Base-by-base conservation (phyloP, 768 basidiomycete genomes). In the Pulveroboletus sp. region DNA sequence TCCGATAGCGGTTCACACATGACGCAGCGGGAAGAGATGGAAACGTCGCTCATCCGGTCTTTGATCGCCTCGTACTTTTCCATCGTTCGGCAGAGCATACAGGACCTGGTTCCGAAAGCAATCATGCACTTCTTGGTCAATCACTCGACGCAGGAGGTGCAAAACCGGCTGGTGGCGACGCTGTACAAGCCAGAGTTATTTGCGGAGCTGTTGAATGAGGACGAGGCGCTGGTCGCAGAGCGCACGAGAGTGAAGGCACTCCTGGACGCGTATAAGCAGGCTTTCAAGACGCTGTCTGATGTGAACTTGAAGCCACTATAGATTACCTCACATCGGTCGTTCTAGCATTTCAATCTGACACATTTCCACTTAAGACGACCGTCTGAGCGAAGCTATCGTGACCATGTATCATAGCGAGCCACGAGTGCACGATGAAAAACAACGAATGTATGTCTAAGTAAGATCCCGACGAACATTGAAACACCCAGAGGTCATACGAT, bases 81-180 rank as follows among this genome's bases (percentile, higher is more conserved):
- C 51, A 98, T 99, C 63, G 89, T 94, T 20, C 86, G 96, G 36
- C 94, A 98, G 69, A 91, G 86, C 64, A 96, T 99, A 55, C 92
- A 97, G 58, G 96, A 99, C 68, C 78, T 97, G 48, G 81, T 99
- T 17, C 96, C 96, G 29, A 99, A 99, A 71, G 93, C 94, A 19
- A 87, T 96, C 73, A 97, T 98, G 95, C 95, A 97, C 72, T 82
- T 93, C 59, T 79, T 98, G 54, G 95, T 99, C 64, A 98, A 96
- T 71, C 80, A 90, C 63, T 94, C 94, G n/a, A 86, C 92, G 38
- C 89, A 97, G 65, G 89, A 93, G 16, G 92, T 99, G 22, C 96
- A 98, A 71, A 96, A 96, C 66, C 82, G 96, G 19, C 76, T 99
- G 27, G 96, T 99, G n/a, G 81, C 93, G 27, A 76, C 86, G 38